These are phyloP conservation scores for Cryptomeria japonica DNA, from an alignment of 75 land plant species.

Conservation along the genomic window DNA sequence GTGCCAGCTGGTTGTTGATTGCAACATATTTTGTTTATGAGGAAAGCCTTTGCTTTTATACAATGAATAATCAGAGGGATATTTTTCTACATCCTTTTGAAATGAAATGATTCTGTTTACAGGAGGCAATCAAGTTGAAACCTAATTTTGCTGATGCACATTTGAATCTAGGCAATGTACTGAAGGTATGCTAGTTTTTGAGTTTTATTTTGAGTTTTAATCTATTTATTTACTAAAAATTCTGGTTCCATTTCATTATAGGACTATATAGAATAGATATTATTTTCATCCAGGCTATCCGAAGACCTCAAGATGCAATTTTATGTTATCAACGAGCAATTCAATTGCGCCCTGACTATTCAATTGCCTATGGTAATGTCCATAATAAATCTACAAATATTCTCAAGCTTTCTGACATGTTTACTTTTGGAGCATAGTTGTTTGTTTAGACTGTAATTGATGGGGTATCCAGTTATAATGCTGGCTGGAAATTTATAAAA, in stretches of 20 bases:
- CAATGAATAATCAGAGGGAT: not conserved
- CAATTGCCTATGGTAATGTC: slow-evolving; percentile 51
- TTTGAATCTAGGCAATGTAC: slow-evolving; percentile 48
- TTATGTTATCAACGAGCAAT: slow-evolving; percentile 40
- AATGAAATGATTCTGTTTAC: not conserved
- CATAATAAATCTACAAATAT: not conserved
- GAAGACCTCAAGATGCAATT: slow-evolving; percentile 51
- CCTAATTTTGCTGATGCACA: slow-evolving; percentile 55
- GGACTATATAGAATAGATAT: not conserved
- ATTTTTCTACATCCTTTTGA: not conserved
- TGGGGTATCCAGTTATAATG: not conserved
- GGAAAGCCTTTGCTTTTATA: not conserved
- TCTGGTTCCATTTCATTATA: not conserved
- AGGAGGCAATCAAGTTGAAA: slow-evolving; percentile 54
- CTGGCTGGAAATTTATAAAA: not conserved
- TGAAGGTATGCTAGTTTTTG: slow-evolving; percentile 28
- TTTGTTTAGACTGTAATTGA: not conserved
- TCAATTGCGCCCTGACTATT: slow-evolving; percentile 48
- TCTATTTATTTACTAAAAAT: not conserved
- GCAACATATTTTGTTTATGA: not conserved
- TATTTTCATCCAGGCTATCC: slow-evolving; percentile 29
- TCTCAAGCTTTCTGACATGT: not conserved
- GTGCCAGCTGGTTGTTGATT: not conserved
- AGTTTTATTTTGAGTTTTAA: not conserved
- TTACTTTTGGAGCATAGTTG: not conserved